Percentiles rank a stretch among this genome's conserved stretches.
Conservation (phyloP, 192 early-diverging fungal species). For the Lobosporangium transversale region DNA sequence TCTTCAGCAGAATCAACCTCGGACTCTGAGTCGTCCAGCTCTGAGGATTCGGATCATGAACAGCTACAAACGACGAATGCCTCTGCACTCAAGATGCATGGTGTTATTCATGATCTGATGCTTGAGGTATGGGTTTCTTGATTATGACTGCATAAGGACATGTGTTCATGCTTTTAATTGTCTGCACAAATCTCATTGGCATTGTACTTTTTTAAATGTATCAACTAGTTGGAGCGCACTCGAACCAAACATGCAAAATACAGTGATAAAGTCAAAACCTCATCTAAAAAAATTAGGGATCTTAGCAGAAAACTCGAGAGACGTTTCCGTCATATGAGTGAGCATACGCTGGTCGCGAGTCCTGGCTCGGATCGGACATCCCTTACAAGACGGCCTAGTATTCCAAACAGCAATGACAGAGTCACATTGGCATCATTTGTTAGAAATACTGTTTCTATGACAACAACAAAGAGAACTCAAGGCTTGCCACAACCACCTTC, state of each 20-base stretch:
- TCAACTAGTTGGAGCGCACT: constrained; percentile 26
- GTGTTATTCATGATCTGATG: constrained; percentile 36
- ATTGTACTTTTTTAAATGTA: neutral
- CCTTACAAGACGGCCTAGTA: neutral
- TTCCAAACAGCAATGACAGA: constrained; percentile 2
- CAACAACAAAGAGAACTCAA: neutral
- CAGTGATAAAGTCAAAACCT: constrained; percentile 24
- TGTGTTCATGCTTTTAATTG: neutral
- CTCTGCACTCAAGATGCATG: constrained; percentile 19
- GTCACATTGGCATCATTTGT: neutral
- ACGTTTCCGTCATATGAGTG: constrained; percentile 26
- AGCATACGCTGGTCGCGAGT: neutral
- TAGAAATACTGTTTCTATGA: neutral
- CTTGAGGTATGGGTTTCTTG: constrained; percentile 17
- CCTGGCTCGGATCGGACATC: neutral
- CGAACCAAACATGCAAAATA: constrained; percentile 40
- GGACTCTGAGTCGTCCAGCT: constrained; percentile 7
- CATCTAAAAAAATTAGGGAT: constrained; percentile 24
- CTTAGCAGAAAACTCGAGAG: constrained; percentile 30
- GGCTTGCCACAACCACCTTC: neutral
- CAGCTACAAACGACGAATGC: neutral
- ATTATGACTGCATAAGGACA: neutral
- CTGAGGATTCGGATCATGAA: constrained; percentile 25
- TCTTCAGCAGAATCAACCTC: constrained; percentile 18
- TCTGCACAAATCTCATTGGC: neutral